Evolutionary conservation across 306 rosid genomes (phyloP).

Genomic region (Prunus campanulata): DNA sequence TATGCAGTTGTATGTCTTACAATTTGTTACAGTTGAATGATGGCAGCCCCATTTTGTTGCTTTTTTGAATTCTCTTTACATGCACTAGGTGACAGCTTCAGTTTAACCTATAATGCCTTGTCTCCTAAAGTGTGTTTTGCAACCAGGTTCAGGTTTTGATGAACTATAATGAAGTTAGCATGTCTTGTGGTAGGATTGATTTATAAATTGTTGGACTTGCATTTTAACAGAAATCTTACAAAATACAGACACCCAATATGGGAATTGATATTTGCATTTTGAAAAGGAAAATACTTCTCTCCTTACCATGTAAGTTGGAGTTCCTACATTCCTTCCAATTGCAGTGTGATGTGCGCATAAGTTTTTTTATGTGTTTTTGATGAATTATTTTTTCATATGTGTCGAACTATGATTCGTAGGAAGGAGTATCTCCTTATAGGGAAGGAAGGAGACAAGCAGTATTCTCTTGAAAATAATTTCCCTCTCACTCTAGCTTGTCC

Average conservation of each 20-base stretch:
- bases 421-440: too few species aligned
- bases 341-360: rapidly evolving
- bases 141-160: not conserved
- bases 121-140: constrained; percentile 8
- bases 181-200: not conserved
- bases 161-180: not conserved
- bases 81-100: not conserved
- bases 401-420: too few species aligned
- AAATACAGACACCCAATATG: too few species aligned
- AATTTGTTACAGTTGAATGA: constrained; percentile 7
- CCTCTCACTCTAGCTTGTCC: not conserved
- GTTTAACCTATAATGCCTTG: constrained; percentile 2
- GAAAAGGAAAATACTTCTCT: too few species aligned
- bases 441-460: not conserved
- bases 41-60: not conserved
- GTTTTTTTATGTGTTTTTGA: too few species aligned
- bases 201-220: too few species aligned
- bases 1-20: constrained; percentile 10
- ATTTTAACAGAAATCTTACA: too few species aligned
- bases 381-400: too few species aligned
- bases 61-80: too few species aligned
- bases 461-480: not conserved
- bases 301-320: too few species aligned
- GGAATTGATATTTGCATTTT: too few species aligned
- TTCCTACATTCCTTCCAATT: rapidly evolving